A percentile compares a stretch with the other conserved stretches of the same genome.
Conservation (phyloP, 108 stramenopile genomes). For the Discostella stelligeroides region DNA sequence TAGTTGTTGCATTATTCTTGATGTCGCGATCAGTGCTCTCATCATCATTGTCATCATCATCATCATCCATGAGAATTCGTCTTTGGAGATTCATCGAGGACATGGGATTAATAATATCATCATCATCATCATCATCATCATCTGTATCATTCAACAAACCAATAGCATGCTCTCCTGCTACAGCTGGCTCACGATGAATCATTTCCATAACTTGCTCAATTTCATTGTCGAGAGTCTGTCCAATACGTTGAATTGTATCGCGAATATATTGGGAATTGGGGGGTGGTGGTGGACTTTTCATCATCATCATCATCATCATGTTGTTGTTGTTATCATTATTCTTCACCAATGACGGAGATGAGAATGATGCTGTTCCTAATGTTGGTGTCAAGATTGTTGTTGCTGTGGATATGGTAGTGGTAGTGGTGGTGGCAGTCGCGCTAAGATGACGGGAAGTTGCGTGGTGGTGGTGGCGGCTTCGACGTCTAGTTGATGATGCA, state of each 20-base stretch:
- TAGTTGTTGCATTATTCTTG: slow-evolving; percentile 1
- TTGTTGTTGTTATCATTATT: background rate
- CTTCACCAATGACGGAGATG: too few species aligned
- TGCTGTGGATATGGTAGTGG: background rate
- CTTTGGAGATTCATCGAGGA: background rate
- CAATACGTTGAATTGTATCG: background rate
- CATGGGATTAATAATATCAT: background rate
- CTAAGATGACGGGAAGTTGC: too few species aligned
- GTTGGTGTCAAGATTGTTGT: too few species aligned
- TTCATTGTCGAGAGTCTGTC: background rate
- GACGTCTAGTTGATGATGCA: background rate
- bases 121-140: background rate
- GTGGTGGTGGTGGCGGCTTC: background rate
- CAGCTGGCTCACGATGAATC: background rate
- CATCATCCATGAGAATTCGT: slow-evolving; percentile 22
- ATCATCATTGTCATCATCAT: slow-evolving; percentile 15
- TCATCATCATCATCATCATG: background rate
- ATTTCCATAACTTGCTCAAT: background rate
- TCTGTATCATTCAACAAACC: too few species aligned
- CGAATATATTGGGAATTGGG: slow-evolving; percentile 10
- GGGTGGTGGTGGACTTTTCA: slow-evolving; percentile 3
- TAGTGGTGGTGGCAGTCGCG: background rate
- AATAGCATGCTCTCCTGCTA: background rate
- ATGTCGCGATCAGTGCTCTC: background rate
- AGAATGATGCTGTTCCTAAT: too few species aligned